Evolutionary conservation across 176 grass and related monocot genomes (phyloP).

Genomic region (Eleusine coracana): DNA sequence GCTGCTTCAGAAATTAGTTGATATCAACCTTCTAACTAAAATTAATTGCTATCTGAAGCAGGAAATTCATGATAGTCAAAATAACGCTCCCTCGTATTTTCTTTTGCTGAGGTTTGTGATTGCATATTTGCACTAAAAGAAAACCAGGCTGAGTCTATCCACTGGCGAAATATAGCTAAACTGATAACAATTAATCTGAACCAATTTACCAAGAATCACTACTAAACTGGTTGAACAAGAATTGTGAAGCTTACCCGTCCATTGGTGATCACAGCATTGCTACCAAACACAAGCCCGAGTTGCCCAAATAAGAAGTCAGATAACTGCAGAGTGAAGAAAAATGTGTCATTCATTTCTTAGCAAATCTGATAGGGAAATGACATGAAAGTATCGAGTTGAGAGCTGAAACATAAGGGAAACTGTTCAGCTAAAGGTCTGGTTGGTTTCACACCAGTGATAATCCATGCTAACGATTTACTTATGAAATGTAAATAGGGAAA

Average conservation of each 20-base stretch:
- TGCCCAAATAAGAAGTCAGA: slow-evolving; percentile 68
- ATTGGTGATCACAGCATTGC: slow-evolving; percentile 97
- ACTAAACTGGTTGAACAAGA: slow-evolving; percentile 14
- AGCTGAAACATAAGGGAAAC: slow-evolving; percentile 13
- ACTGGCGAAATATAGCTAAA: neutral
- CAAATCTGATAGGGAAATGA: slow-evolving; percentile 29
- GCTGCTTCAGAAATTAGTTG: slow-evolving; percentile 32
- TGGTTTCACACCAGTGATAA: slow-evolving; percentile 25
- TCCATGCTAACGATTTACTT: slow-evolving; percentile 19
- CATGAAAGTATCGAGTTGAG: neutral
- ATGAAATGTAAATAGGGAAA: slow-evolving; percentile 31
- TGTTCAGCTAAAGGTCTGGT: neutral
- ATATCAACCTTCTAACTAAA: slow-evolving; percentile 19
- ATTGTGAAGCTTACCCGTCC: slow-evolving; percentile 75
- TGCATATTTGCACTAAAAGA: neutral
- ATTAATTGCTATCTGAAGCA: slow-evolving; percentile 27
- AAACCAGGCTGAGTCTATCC: neutral
- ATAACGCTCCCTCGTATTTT: neutral
- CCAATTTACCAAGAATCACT: slow-evolving; percentile 22
- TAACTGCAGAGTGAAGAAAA: slow-evolving; percentile 59
- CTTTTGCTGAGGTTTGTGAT: neutral
- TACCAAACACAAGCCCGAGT: slow-evolving; percentile 72
- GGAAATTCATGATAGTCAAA: neutral
- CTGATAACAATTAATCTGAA: neutral
- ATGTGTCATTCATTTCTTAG: slow-evolving; percentile 24